Conservation (phyloP, 331 rosid species). For the Telfairia occidentalis region DNA sequence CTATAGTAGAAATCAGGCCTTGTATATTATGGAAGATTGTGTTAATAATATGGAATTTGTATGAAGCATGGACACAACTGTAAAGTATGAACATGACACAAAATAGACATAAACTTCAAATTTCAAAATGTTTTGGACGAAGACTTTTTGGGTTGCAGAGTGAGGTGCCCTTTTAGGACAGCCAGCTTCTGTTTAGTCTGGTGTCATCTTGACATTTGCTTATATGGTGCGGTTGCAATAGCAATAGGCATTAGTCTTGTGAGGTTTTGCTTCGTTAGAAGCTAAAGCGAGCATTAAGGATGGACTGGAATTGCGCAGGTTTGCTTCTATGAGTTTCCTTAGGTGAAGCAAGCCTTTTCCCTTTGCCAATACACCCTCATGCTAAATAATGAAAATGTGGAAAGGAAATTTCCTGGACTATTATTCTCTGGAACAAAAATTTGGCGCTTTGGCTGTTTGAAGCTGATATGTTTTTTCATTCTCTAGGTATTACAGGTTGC, state of each 20-base stretch:
- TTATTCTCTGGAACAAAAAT: neutral
- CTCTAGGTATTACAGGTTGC: constrained; percentile 82
- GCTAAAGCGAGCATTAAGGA: neutral
- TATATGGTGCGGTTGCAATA: neutral
- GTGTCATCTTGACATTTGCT: neutral
- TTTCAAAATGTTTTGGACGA: too few relatives aligned
- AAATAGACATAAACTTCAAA: too few relatives aligned
- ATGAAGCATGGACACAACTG: too few relatives aligned
- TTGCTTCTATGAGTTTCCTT: neutral
- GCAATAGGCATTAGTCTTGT: neutral
- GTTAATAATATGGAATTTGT: too few relatives aligned
- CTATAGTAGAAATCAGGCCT: too few relatives aligned
- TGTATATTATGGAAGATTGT: too few relatives aligned
- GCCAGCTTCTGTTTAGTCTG: neutral
- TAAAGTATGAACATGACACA: too few relatives aligned
- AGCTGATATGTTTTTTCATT: constrained; percentile 15
- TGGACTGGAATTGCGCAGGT: neutral
- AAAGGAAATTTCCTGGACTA: neutral
- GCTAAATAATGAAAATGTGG: neutral
- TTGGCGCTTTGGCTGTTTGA: neutral
- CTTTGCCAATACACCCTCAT: neutral
- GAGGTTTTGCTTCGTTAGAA: neutral
- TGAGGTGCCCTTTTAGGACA: neutral
- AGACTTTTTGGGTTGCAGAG: neutral
- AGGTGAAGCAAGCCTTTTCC: neutral